Percentiles rank a stretch among this genome's conserved stretches.
Evolutionary conservation across 2,329 filamentous ascomycete genomes (phyloP).

Genomic region (Capronia coronata): DNA sequence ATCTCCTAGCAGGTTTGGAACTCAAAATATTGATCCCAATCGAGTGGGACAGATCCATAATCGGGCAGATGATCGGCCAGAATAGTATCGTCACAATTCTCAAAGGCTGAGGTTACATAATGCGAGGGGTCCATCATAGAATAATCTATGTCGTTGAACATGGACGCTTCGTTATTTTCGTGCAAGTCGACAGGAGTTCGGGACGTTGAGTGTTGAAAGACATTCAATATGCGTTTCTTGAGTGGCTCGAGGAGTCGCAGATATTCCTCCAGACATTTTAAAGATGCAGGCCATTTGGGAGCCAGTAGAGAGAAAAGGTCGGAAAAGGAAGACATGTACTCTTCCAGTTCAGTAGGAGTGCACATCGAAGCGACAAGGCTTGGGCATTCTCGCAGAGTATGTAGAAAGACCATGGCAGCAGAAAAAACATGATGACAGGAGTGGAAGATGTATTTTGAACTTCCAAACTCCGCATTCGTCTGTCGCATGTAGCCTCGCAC

Average conservation of each 20-base stretch:
- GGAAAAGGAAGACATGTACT: conserved; percentile 2
- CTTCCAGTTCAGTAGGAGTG: background rate
- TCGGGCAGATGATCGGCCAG: too few relatives aligned
- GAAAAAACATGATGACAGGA: conserved; percentile 9
- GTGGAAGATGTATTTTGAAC: conserved; percentile 7
- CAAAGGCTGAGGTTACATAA: too few relatives aligned
- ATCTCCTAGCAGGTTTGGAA: too few relatives aligned
- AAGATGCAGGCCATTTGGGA: conserved; percentile 4
- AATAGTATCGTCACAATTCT: too few relatives aligned
- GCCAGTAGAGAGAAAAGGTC: conserved; percentile 2
- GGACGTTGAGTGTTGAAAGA: too few relatives aligned
- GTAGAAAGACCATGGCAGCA: conserved; percentile 4
- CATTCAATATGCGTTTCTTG: too few relatives aligned
- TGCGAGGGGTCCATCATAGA: too few relatives aligned
- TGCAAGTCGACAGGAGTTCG: too few relatives aligned
- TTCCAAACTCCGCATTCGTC: conserved; percentile 1
- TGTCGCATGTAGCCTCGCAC: conserved; percentile 1
- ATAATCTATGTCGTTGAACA: too few relatives aligned
- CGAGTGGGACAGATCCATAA: too few relatives aligned
- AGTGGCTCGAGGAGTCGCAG: conserved; percentile 1
- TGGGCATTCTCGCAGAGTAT: background rate
- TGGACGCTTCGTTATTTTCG: too few relatives aligned
- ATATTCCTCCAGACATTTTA: conserved; percentile 6
- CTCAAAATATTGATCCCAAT: too few relatives aligned
- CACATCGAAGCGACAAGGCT: background rate